Percentiles rank a stretch among this genome's conserved stretches.
Conservation (phyloP, 345 rosid genomes). For the Cochlearia excelsa region DNA sequence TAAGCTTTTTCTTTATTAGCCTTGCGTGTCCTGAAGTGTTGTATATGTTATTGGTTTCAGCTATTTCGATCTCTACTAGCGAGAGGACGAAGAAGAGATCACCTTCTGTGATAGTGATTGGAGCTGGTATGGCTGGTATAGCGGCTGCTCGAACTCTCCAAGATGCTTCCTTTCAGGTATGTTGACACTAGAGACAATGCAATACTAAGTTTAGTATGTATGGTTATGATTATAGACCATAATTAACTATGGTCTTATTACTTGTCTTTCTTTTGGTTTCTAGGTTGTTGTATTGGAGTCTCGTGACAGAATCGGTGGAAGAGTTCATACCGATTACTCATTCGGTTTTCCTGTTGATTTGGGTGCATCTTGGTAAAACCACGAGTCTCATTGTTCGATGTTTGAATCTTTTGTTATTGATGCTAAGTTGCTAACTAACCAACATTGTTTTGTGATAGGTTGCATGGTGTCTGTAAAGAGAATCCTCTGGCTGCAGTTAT, state of each 20-base stretch:
- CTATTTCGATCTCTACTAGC: slow-evolving; percentile 42
- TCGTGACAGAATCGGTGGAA: slow-evolving; percentile 82
- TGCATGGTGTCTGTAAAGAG: slow-evolving; percentile 94
- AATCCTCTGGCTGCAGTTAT: slow-evolving; percentile 92
- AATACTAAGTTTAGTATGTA: neutral
- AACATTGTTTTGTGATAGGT: slow-evolving; percentile 47
- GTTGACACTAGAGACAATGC: neutral
- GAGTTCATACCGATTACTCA: slow-evolving; percentile 76
- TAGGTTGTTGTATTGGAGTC: slow-evolving; percentile 88
- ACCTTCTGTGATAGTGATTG: slow-evolving; percentile 83
- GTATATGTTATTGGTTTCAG: slow-evolving; percentile 16
- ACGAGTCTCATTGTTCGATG: neutral
- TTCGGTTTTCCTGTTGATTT: slow-evolving; percentile 93
- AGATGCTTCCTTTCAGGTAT: slow-evolving; percentile 85
- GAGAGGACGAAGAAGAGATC: slow-evolving; percentile 48
- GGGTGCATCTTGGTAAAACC: slow-evolving; percentile 83
- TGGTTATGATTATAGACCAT: no score
- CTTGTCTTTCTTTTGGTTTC: neutral
- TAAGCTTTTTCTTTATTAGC: slow-evolving; percentile 8
- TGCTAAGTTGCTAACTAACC: slow-evolving; percentile 16
- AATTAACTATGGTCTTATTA: no score
- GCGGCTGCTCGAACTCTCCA: slow-evolving; percentile 89
- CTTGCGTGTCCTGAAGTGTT: neutral
- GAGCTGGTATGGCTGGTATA: slow-evolving; percentile 87
- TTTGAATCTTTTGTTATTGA: slow-evolving; percentile 1